Evolutionary conservation across 2,329 filamentous ascomycete species (phyloP).

Genomic region (Fusarium keratoplasticum): DNA sequence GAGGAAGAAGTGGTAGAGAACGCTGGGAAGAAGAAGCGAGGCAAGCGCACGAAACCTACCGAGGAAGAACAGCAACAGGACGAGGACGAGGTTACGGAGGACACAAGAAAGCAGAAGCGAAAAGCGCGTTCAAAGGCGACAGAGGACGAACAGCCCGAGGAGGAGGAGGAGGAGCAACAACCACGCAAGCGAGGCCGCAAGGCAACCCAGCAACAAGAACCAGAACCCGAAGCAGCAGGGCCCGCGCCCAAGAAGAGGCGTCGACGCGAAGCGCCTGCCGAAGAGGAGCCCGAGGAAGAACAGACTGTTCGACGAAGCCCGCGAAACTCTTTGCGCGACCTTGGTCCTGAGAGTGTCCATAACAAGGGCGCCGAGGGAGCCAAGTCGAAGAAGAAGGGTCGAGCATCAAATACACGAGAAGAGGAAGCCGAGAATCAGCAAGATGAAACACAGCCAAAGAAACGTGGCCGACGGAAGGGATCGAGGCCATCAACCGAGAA

Average conservation of each 20-base stretch:
- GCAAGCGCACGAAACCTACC: background rate
- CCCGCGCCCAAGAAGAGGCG: conserved; percentile 26
- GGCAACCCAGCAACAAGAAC: conserved; percentile 7
- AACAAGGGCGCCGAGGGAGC: conserved; percentile 30
- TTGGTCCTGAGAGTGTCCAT: conserved; percentile 16
- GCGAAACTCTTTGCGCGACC: conserved; percentile 31
- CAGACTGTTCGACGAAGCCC: conserved; percentile 28
- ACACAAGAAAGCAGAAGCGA: background rate
- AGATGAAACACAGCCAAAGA: conserved; percentile 22
- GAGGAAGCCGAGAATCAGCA: conserved; percentile 18
- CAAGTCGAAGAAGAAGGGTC: conserved; percentile 17
- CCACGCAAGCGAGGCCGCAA: conserved; percentile 30
- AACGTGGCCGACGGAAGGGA: conserved; percentile 23
- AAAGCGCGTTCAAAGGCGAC: background rate
- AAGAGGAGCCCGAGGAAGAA: conserved; percentile 8
- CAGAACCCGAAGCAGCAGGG: conserved; percentile 24
- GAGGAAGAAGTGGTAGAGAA: background rate
- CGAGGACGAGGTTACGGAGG: background rate
- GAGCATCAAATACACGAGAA: conserved; percentile 3
- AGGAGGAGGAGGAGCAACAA: background rate
- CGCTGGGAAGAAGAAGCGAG: background rate
- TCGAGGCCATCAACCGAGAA: conserved; percentile 9
- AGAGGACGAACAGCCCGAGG: background rate
- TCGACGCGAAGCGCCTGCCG: conserved; percentile 10
- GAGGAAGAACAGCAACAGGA: background rate